Evolutionary conservation across 1,139 yeast genomes (phyloP), one percentile per base, ranked within the genome.

Genomic region (Blastobotrys elegans): DNA sequence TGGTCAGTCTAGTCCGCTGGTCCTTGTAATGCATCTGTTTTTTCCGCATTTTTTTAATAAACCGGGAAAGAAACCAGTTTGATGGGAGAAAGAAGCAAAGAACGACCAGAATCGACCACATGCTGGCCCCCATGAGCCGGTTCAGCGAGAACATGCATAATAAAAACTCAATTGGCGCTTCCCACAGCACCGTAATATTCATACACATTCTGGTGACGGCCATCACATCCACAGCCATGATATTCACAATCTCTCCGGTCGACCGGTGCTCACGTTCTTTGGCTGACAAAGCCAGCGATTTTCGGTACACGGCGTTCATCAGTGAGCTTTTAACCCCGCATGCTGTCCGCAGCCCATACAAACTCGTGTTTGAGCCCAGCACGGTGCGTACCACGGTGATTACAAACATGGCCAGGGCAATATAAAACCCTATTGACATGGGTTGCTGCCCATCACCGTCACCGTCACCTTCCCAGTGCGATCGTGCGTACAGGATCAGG

Each of bases 201-300:
- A 73, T 75, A 3, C 79, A 68, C 46, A 79, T 63, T 22, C 71
- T 73, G 52, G 76, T 85, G 40, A 81, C 72, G 56, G 80, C 79
- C 65, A 85, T 94, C 8, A 90, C 82, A 69, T 92, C 98, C 38
- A 62, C 62, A 2, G 64, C 55, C 63, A 62, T 57, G 34, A 90
- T 74, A 61, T 90, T 92, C 52, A 92, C 97, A 60, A 92, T 88
- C 63, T 90, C 97, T 61, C 97, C 97, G 7, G 96, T 86, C 29
- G 86, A 79, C 44, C 86, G 79, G 47, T 77, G 73, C 53, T 79
- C 83, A 47, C 87, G 81, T 1, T 94, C 81, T 58, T 88, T 95
- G 58, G 80, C 84, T 1, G 96, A 85, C 51, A 92, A 73, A 4
- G 75, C 77, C 53, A 92, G 69, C 0, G 97, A 75, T 64, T 92